Conservation (phyloP, 2,329 filamentous ascomycete species). For the Cordyceps javanica region DNA sequence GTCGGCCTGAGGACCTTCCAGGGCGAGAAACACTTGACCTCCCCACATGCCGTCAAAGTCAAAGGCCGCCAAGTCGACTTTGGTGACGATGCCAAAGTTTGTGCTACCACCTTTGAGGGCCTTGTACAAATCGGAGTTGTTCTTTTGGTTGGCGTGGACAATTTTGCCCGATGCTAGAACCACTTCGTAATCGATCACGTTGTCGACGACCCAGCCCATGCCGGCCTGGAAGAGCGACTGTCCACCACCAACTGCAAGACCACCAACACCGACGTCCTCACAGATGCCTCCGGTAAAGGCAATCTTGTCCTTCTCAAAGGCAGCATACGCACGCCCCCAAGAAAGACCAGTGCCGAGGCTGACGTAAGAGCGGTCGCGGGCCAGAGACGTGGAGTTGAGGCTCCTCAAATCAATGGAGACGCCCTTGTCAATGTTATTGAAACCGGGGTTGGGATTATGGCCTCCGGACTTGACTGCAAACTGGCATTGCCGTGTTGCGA, state of each 20-base stretch:
- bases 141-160: conserved; percentile 32
- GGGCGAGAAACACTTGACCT: conserved; percentile 10
- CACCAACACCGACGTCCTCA: conserved; percentile 36
- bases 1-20: not conserved
- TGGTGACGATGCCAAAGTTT: conserved; percentile 38
- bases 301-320: conserved; percentile 31
- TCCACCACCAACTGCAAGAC: conserved; percentile 40
- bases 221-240: conserved; percentile 35
- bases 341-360: conserved; percentile 35
- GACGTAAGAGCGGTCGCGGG: conserved; percentile 27
- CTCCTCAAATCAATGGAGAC: conserved; percentile 33
- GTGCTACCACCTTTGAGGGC: conserved; percentile 42
- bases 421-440: conserved; percentile 32
- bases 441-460: conserved; percentile 36
- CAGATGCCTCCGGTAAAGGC: conserved; percentile 35
- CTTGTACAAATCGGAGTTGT: conserved; percentile 38
- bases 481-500: conserved; percentile 13
- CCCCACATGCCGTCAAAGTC: conserved; percentile 17
- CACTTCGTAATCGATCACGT: conserved; percentile 35
- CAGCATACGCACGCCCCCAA: conserved; percentile 36
- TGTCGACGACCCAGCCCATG: conserved; percentile 37
- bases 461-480: conserved; percentile 45
- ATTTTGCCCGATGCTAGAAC: conserved; percentile 38
- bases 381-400: conserved; percentile 30
- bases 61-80: conserved; percentile 22